A percentile compares a stretch with the other conserved stretches of the same genome.
Conservation (phyloP, 1,139 yeast species). For the Pichia cactophila region DNA sequence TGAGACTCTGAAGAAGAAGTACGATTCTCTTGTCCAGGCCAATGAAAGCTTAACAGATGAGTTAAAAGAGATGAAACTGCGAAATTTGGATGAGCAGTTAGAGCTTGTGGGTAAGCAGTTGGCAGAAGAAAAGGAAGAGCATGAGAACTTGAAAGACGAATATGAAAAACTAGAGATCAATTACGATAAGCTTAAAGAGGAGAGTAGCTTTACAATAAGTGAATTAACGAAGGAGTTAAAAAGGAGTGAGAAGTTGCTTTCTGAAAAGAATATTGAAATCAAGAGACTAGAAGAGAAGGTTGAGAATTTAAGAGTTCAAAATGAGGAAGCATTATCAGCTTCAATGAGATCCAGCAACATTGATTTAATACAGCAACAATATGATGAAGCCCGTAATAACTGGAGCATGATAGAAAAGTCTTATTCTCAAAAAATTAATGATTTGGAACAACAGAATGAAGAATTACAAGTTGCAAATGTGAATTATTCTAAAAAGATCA, state of each 20-base stretch:
- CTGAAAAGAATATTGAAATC: slow-evolving; percentile 40
- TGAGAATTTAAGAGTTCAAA: slow-evolving; percentile 32
- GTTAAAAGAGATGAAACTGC: slow-evolving; percentile 26
- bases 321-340: slow-evolving; percentile 19
- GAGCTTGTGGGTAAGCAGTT: slow-evolving; percentile 31
- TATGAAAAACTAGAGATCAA: slow-evolving; percentile 36
- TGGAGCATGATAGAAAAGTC: slow-evolving; percentile 28
- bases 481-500: slow-evolving; percentile 24
- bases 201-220: slow-evolving; percentile 25
- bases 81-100: slow-evolving; percentile 36
- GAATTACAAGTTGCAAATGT: slow-evolving; percentile 25
- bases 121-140: slow-evolving; percentile 32
- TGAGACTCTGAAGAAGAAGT: slow-evolving; percentile 25
- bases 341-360: slow-evolving; percentile 2
- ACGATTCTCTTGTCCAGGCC: slow-evolving; percentile 20
- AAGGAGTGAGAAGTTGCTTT: slow-evolving; percentile 25
- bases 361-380: slow-evolving; percentile 58
- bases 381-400: slow-evolving; percentile 43
- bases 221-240: slow-evolving; percentile 27
- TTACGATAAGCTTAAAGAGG: slow-evolving; percentile 35
- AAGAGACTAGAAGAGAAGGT: slow-evolving; percentile 43
- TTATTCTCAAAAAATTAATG: slow-evolving; percentile 25
- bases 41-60: slow-evolving; percentile 23
- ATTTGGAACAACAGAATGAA: slow-evolving; percentile 27
- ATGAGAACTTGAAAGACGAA: slow-evolving; percentile 29